Evolutionary conservation across 1,139 yeast genomes (phyloP), one percentile per base, ranked within the genome.

Genomic region (Kluyveromyces sp.): DNA sequence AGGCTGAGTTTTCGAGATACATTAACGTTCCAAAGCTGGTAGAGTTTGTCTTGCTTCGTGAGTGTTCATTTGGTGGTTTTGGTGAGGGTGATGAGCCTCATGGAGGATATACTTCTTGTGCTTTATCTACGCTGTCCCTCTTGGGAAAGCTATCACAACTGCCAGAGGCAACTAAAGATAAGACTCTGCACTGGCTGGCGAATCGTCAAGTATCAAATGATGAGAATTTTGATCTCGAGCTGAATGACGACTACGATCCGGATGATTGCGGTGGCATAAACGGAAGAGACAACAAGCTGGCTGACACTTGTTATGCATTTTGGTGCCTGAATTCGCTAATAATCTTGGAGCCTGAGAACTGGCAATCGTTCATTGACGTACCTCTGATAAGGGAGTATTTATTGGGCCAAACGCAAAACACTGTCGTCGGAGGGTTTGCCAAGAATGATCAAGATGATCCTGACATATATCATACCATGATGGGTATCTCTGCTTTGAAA

Each of bases 251-350:
- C 35, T 52, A 48, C 12, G 67, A 63, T 48, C 51, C 36, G 2
- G 51, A 49, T 2, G 72, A 63, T 47, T 71, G 69, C 49, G 96
- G 96, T 1, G 95, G 94, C 0, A 83, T 87, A 60, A 87, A 88
- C 61, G 98, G 98, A 0, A 70, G 98, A 41, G 78, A 77, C 20
- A 87, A 88, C 60, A 92, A 92, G 60, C 75, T 73, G 42, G 83
- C 84, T 3, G 98, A 92, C 61, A 84, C 96, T 0, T 92, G 98
- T 65, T 92, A 92, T 62, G 77, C 86, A 7, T 92, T 89, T 74
- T 92, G 98, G 98, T 76, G 79, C 40, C 62, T 79, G 8, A 94
- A 78, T 1, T 70, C 87, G 8, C 65, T 88, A 47, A 59, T 60
- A 1, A 39, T 61, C 80, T 29, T 61, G 50, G 2, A 48, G 46